Evolutionary conservation across 129 eudicot genomes (phyloP), one percentile per base, ranked within the genome.

Genomic region (carrot (Daucus carota)): DNA sequence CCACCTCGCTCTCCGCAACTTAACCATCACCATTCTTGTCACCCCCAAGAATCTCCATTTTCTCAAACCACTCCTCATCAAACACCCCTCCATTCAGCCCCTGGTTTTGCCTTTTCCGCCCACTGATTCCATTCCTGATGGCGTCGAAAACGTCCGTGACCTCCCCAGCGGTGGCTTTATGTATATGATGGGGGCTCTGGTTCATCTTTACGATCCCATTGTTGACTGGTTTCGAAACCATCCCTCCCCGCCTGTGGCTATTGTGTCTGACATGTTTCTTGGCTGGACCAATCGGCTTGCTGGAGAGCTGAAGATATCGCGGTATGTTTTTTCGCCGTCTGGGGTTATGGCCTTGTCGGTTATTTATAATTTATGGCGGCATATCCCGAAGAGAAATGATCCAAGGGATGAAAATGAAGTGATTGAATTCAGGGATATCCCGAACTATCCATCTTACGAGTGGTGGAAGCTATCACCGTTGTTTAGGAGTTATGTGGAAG

Each of bases 391-490:
- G 65, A 80, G 84, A 44, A 28, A 20, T 20, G 76, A 87, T 24
- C 71, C 45, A 3, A 15, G 36, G 4, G 78, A 91, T 52, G 76
- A 74, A 1, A 76, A 83, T 47, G 86, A 75, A 16, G 45, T 57
- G 38, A 48, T 92, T 62, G 6, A 54, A 3, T 87, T 89, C n/a
- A 24, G 77, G 0, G 75, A 79, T 1, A 78, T 89, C 16, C 97
- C 92, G 22, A 81, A 78, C 77, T 82, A 73, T 43, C 96, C 96
- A 0, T 36, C 18, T 24, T 92, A 76, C 83, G 86, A 85, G 9
- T 92, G 92, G 92, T 87, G 88, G 88, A 87, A 92, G 77, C 17
- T 92, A 6, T 92, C 96, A 1, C 85, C 89, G 6, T 34, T 92
- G 38, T 92, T 75, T 31, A 87, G 97, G 11, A 73, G 73, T 74